Base-by-base conservation (phyloP, 1,139 yeast genomes). In the Arxiozyma bovina region DNA sequence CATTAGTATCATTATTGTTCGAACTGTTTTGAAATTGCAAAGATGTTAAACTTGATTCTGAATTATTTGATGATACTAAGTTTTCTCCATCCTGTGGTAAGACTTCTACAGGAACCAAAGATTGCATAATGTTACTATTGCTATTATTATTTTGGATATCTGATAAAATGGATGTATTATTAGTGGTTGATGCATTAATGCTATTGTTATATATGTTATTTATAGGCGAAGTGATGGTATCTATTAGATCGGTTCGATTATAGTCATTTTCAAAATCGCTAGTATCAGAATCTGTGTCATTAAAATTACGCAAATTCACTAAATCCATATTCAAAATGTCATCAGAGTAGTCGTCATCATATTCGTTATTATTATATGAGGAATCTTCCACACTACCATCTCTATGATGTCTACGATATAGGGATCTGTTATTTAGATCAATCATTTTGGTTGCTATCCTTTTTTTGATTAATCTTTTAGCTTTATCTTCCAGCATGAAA, bases 371-470 rank as follows among this genome's bases (percentile, higher is more conserved):
- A 51, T 56, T 55, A 17, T 42, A 34, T 23, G 45, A 40, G 8
- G n/a, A 15, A 15, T 12, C 4, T 15, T 42, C 46, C 12, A 8
- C 51, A 41, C 54, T 58, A 56, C 71, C 69, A 56, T 71, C 74
- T 49, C 67, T 74, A 38, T 66, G 62, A 63, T 73, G 63, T 38
- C 54, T 57, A 6, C 59, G 62, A 15, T 6, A n/a, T 15, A 38
- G 22, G n/a, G 49, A 21, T 8, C 34, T 42, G 53, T 67, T 71
- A 25, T 67, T 69, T 4, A 76, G 73, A 51, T 78, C 80, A 52
- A 76, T 83, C 51, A 81, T 76, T 56, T 83, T 82, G 18, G 87
- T 85, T 17, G 91, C 81, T 55, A 93, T 86, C 63, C 99, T 77
- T 63, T 84, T 78, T 63, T 82, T 78, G 60, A 93, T 76, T 3